Conservation (phyloP, 352 stramenopile genomes). For the Phytophthora melonis region DNA sequence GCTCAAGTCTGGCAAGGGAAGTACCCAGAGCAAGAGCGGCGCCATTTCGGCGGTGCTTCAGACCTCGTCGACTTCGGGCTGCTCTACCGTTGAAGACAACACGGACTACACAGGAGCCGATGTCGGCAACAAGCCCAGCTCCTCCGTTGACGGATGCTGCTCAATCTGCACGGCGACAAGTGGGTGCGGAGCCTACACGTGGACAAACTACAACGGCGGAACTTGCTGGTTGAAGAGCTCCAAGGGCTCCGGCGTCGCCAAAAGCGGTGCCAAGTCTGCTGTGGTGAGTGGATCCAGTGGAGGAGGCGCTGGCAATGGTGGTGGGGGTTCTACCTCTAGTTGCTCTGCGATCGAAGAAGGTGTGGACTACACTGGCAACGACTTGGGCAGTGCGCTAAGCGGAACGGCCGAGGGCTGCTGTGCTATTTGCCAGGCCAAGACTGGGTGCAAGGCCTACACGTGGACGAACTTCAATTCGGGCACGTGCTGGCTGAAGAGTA, state of each 20-base stretch:
- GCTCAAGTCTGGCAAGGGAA: neutral
- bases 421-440: neutral
- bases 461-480: neutral
- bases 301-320: neutral
- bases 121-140: neutral
- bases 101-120: neutral
- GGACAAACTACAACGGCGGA: neutral
- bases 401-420: neutral
- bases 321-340: neutral
- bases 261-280: neutral
- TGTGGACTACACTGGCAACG: neutral
- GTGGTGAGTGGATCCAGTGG: neutral
- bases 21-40: neutral
- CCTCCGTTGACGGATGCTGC: neutral
- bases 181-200: neutral
- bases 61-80: neutral
- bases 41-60: neutral
- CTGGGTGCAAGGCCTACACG: neutral
- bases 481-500: neutral
- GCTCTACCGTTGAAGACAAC: neutral
- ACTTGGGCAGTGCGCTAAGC: neutral
- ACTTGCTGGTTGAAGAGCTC: neutral
- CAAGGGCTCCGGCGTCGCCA: neutral
- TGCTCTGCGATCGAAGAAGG: neutral
- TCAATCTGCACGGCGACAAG: neutral